Evolutionary conservation across 352 stramenopile genomes (phyloP), one percentile per base, ranked within the genome.

Genomic region (Phytophthora macrochlamydospora): DNA sequence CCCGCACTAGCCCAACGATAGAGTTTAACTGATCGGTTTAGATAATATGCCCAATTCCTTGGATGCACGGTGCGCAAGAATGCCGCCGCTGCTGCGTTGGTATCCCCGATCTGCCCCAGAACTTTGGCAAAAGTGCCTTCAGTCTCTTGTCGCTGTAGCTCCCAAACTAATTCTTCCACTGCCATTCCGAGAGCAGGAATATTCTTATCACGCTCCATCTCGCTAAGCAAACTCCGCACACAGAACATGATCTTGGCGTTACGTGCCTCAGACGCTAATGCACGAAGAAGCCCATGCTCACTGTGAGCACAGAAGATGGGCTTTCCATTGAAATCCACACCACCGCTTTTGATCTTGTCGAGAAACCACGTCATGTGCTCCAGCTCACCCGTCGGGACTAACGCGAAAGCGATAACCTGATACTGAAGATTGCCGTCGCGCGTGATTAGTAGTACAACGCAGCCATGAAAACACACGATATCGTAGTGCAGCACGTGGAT

Each of bases 301-400:
- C 76, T 83, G 56, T 89, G 76, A 5, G 77, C 76, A 58, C 83
- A 87, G 44, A 91, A 87, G 1, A 93, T 72, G 0, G 84, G 83
- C 7, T 64, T 78, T 28, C 66, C 74, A 51, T 89, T 75, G 43
- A 92, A 78, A 5, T 62, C 70, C 48, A 78, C 71, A 32, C 79
- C 86, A 5, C 76, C 76, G 37, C 66, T 75, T 59, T 87, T 88
- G 13, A 78, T 68, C 52, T 87, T 64, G 29, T 58, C 56, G 4
- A 94, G 53, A 61, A 94, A 94, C 86, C 86, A 94, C 62, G 83
- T 79, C 66, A 92, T 79, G 54, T 91, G 78, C 32, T 91, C 84
- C 50, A 85, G 78, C 29, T 90, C 81, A 12, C 73, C 83, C 38
- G 73, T 80, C 8, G 84, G 84, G 13, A 94, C 62, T 37, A 94